Evolutionary conservation across 306 rosid genomes (phyloP), one percentile per base, ranked within the genome.

Genomic region (Prunus kanzakura): DNA sequence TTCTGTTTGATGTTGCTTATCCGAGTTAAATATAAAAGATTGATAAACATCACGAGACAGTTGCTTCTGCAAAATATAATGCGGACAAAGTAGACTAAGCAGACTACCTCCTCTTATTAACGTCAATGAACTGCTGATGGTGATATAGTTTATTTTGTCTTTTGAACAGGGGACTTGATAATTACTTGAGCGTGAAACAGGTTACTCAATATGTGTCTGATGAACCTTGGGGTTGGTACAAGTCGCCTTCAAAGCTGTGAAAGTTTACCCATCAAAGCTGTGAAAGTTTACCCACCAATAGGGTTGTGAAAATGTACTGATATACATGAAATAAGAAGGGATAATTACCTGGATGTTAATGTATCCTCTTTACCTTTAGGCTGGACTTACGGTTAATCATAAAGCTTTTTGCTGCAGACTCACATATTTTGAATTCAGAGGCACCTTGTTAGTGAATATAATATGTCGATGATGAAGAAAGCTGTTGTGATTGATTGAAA

Each of bases 171-270:
- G 99, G 99, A 67, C 93, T 95, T 64, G 88, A 91, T 29, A 95
- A 88, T 84, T 95, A 95, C 86, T 72, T 95, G 86, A 89, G 79
- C 60, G 97, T 95, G 91, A 95, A 95, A 93, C 97, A 95, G 84
- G 96, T 95, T 72, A 95, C 99, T 13, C 89, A 62, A 55, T 92
- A 92, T 69, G 74, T 87, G 65, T 89, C 99, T 16, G 77, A 88
- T 65, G 99, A 92, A 56, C 91, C 96, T 11, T 95, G 99, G 99
- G 96, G 97, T 71, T 92, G 97, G 97, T 95, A 95, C 80, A 79
- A 76, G 47, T 85, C 92, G 75, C 99, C 99, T 77, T 88, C 97
- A 75, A 92, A 86, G 82, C 88, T 95, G 85, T 92, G 85, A 90
- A 27, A 63, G 71, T 47, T 49, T 15, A 51, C 68, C 76, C 11